Base-by-base conservation (phyloP, 1,284 basidiomycete species). In the Hypsizygus ulmarius region DNA sequence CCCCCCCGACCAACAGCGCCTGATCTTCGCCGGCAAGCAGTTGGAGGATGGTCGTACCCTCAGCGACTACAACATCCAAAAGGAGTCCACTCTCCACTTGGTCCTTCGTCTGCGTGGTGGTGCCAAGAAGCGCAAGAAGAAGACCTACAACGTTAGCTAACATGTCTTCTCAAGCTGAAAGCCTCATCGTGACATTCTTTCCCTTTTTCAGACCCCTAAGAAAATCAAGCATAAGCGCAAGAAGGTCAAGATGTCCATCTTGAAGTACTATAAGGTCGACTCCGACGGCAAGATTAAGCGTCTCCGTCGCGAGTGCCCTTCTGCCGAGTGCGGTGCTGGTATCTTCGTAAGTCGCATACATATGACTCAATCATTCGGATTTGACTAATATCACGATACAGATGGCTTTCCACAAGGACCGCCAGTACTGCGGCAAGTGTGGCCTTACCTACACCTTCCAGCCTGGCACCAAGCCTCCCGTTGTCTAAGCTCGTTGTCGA, bases 211-310 rank as follows among this genome's bases (percentile, higher is more conserved):
- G 91, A 96, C 94, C 69, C 96, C 96, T 74, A 99, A 99, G 87
- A 98, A 98, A 82, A 86, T 97, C 83, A 98, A 98, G 87, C 95
- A 98, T 82, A 97, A 98, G 87, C 88, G 90, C 73, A 96, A 96
- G 83, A 97, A 97, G 83, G 93, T 97, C 81, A 99, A 96, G 79
- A 93, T 97, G 95, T 79, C 93, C 65, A 95, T 97, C 78, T 81
- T 99, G 71, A 97, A 98, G 78, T 98, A 97, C 83, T 98, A 98
- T 82, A 97, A 95, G 78, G 95, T 99, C 65, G 95, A 97, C 75
- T 93, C 92, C 50, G 95, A 98, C 66, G 97, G 96, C 72, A 97
- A 97, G 80, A 95, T 99, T 81, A 96, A 97, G 84, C 93, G 96
- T 69, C 87, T 99, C 56, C 86, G 96, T 66, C 90, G 96, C 64